phyloP scores from a whole-genome alignment of 441 rosid genomes.

The Eutrema salsugineum region DNA sequence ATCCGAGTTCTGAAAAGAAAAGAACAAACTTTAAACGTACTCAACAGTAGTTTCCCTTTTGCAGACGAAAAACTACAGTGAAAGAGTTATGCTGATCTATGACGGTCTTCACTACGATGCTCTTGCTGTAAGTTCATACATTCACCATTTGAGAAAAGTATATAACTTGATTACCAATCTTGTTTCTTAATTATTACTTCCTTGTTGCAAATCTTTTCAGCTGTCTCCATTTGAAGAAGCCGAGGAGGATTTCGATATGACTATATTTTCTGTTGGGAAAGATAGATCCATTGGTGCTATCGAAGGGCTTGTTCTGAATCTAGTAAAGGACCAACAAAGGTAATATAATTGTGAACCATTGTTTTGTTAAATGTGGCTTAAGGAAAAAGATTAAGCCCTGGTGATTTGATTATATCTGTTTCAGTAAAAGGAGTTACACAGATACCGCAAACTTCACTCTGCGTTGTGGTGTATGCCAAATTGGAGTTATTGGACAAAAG shows the following conservation, averaged over 20 bases:
- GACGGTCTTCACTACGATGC: constrained; percentile 97
- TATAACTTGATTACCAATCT: neutral
- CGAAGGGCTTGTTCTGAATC: constrained; percentile 54
- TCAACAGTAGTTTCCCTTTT: neutral
- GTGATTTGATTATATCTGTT: neutral
- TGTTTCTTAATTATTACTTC: neutral
- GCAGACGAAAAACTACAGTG: constrained; percentile 62
- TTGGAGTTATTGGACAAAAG: constrained; percentile 89
- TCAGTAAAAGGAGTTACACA: constrained; percentile 75
- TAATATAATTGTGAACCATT: constrained; percentile 8
- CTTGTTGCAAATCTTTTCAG: constrained; percentile 31
- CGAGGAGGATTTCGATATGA: constrained; percentile 89
- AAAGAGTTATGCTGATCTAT: constrained; percentile 85
- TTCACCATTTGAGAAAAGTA: neutral
- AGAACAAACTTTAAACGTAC: neutral
- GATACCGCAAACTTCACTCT: constrained; percentile 81
- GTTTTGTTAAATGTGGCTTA: neutral
- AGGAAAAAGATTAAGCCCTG: neutral
- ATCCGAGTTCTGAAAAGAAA: neutral
- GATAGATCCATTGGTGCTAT: constrained; percentile 60
- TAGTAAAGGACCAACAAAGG: constrained; percentile 84
- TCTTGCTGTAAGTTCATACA: constrained; percentile 56
- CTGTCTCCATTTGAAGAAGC: constrained; percentile 82
- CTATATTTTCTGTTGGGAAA: constrained; percentile 60
- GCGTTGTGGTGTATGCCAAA: constrained; percentile 91